Base-by-base conservation (phyloP, 179 eudicot species). In the Nepenthes alata region DNA sequence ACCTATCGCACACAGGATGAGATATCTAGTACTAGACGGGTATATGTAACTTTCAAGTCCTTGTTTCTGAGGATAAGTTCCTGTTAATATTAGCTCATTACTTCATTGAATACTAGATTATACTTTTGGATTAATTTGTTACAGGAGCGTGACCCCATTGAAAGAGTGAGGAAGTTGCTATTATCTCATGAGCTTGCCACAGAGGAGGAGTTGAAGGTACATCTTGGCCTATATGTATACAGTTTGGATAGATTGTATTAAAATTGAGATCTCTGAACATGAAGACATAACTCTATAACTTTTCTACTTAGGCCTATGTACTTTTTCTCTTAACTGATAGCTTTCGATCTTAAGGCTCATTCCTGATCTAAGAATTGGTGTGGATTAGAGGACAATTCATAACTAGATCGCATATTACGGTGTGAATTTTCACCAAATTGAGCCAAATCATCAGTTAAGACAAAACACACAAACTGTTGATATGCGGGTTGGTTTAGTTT, bases 1-100 rank as follows among this genome's bases (percentile, higher is more conserved):
- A 90, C 97, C 38, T 94, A 94, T 70, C 81, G 98, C 14, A 93
- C 96, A 10, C 95, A 97, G 80, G 96, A 90, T 79, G 99, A 90
- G 72, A 81, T 94, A 48, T 69, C 80, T 61, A 96, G 94, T 57
- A 76, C 87, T 49, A 80, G 99, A 78, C 96, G 85, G 97, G 98
- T 93, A 16, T 16, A 16, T 16, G 0, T 16, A 71, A 11, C 8
- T n/a, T 35, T 2, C 49, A 6, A 53, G 4, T 13, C 25, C 25
- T 16, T 16, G 25, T 16, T 16, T 16, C 25, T 16, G 0, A 16
- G 25, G 25, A 16, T 16, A 6, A 37, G 12, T 35, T 1, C 60
- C 4, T 55, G 47, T 41, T 63, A 11, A 9, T 3, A 16, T 16
- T 16, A 16, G 37, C 5, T 7, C 12, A 13, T 36, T 16, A n/a